Evolutionary conservation across 768 basidiomycete species (phyloP).

Genomic region (Hortiboletus flavorubellus): DNA sequence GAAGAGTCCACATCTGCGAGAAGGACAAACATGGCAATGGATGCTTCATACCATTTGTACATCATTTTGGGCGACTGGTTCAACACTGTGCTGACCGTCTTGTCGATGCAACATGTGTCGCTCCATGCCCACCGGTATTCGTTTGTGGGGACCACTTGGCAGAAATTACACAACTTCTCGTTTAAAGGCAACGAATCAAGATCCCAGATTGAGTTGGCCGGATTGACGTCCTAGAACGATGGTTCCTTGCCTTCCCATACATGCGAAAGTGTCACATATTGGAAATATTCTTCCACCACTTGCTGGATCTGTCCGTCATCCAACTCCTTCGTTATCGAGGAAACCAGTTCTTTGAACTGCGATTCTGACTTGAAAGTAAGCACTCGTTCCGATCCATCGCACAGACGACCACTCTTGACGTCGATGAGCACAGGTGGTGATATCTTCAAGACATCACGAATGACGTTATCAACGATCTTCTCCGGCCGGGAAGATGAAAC

Average conservation of each 20-base stretch:
- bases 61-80: conserved; percentile 10
- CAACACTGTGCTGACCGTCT: conserved; percentile 2
- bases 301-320: not conserved
- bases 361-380: not conserved
- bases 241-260: conserved; percentile 12
- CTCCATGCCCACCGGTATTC: conserved; percentile 16
- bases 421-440: not conserved
- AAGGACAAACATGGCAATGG: not conserved
- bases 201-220: not conserved
- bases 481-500: not conserved
- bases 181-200: not conserved
- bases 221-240: conserved; percentile 6
- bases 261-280: conserved; percentile 14
- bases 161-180: conserved; percentile 9
- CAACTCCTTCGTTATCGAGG: conserved; percentile 5
- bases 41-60: conserved; percentile 13
- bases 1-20: not conserved
- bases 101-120: conserved; percentile 13
- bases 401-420: not conserved
- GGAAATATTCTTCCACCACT: conserved; percentile 4
- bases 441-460: not conserved
- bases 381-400: not conserved
- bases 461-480: not conserved
- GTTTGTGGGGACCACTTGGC: not conserved
- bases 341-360: conserved; percentile 1